Percentiles rank a stretch among this genome's conserved stretches.
Conservation (phyloP, 495 filamentous ascomycete species). For the Cercophora newfieldiana region DNA sequence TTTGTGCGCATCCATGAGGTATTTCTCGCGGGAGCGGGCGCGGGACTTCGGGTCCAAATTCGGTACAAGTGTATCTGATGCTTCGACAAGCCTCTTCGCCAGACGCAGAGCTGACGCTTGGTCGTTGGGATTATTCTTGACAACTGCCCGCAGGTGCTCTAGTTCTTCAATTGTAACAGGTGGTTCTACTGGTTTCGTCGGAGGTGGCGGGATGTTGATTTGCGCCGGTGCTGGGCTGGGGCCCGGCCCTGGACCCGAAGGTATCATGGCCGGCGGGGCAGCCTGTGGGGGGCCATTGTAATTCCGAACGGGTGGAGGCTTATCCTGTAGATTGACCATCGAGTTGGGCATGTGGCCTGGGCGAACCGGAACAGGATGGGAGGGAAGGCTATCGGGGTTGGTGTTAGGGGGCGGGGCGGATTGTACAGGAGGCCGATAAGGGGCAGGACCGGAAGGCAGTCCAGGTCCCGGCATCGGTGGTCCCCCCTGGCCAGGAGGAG, state of each 20-base stretch:
- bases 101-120: slow-evolving; percentile 67
- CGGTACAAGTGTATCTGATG: slow-evolving; percentile 70
- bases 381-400: slow-evolving; percentile 62
- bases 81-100: slow-evolving; percentile 85
- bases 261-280: background rate
- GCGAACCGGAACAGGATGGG: slow-evolving; percentile 79
- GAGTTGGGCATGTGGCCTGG: slow-evolving; percentile 66
- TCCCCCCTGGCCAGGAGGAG: slow-evolving; percentile 30
- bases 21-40: slow-evolving; percentile 78
- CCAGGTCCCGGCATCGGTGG: slow-evolving; percentile 33
- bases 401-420: slow-evolving; percentile 30
- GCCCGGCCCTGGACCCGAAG: background rate
- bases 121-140: slow-evolving; percentile 69
- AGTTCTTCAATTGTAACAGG: slow-evolving; percentile 80
- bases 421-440: slow-evolving; percentile 32
- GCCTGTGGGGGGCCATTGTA: slow-evolving; percentile 32
- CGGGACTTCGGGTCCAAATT: slow-evolving; percentile 72
- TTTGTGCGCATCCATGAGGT: slow-evolving; percentile 82
- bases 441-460: slow-evolving; percentile 34
- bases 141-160: slow-evolving; percentile 65
- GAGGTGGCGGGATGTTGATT: slow-evolving; percentile 12
- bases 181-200: slow-evolving; percentile 35
- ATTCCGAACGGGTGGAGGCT: slow-evolving; percentile 72
- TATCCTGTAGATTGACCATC: slow-evolving; percentile 51
- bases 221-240: slow-evolving; percentile 15